These are phyloP conservation scores for Stentor roeselii DNA, from an alignment of 73 alveolate species.

Conservation along the genomic window DNA sequence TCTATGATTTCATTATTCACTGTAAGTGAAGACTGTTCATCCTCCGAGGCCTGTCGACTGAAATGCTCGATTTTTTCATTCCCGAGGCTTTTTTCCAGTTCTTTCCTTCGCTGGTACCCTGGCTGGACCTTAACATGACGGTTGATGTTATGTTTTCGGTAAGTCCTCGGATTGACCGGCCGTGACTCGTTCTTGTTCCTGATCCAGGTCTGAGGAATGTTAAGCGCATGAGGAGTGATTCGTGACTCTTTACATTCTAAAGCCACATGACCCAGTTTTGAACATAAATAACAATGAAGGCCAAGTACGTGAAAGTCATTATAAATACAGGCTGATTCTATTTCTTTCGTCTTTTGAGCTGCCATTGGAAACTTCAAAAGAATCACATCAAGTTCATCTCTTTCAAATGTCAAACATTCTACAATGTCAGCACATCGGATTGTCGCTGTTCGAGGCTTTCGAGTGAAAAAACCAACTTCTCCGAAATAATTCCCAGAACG, in stretches of 20 bases:
- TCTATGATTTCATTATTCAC: no score
- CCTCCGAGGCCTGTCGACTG: no score
- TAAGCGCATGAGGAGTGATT: not conserved
- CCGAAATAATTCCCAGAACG: constrained; percentile 30
- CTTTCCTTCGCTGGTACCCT: no score
- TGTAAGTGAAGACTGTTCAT: no score
- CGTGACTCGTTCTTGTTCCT: not conserved
- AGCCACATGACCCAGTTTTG: not conserved
- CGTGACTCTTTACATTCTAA: not conserved
- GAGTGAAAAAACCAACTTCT: constrained; percentile 59
- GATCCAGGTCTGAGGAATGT: not conserved
- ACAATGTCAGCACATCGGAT: constrained; percentile 48
- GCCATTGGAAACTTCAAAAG: not conserved
- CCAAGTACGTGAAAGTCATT: not conserved
- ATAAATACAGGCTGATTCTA: not conserved
- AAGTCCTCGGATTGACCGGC: not conserved
- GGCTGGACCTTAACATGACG: no score
- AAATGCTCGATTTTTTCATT: no score
- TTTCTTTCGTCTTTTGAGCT: not conserved
- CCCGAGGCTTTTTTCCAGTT: no score
- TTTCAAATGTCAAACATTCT: not conserved
- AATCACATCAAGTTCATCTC: not conserved
- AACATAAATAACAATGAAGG: not conserved
- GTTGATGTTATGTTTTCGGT: no score
- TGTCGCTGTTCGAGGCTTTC: constrained; percentile 47